Conservation (phyloP, 805 yeast species). For the Zygotorulaspora danielsina region DNA sequence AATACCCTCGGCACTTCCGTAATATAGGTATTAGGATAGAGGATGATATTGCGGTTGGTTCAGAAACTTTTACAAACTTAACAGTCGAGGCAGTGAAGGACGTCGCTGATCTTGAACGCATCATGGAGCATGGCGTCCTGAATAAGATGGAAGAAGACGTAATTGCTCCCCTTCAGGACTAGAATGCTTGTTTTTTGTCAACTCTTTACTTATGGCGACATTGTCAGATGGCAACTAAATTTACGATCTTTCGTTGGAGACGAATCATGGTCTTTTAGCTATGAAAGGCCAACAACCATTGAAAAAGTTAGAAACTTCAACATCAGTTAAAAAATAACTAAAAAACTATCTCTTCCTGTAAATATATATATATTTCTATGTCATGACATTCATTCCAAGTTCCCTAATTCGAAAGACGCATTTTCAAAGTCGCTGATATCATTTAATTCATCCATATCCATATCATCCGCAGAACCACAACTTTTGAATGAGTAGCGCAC, state of each 20-base stretch:
- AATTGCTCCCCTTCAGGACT: slow-evolving; percentile 27
- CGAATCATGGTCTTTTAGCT: no score
- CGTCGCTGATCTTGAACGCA: slow-evolving; percentile 69
- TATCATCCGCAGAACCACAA: slow-evolving; percentile 7
- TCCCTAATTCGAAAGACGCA: slow-evolving; percentile 10
- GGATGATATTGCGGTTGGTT: slow-evolving; percentile 83
- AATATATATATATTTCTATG: no score
- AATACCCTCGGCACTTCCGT: slow-evolving; percentile 74
- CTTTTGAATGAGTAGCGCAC: background rate
- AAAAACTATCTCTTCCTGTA: no score
- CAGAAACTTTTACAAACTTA: slow-evolving; percentile 51
- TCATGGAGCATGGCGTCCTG: slow-evolving; percentile 58
- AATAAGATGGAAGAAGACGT: slow-evolving; percentile 45
- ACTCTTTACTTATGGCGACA: no score
- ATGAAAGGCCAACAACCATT: no score
- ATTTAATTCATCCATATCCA: slow-evolving; percentile 21
- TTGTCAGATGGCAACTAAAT: no score
- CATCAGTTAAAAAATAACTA: no score
- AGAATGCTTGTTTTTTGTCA: background rate
- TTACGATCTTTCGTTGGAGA: no score
- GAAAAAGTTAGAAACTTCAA: no score
- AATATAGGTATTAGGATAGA: slow-evolving; percentile 93
- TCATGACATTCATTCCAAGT: slow-evolving; percentile 4
- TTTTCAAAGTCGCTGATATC: slow-evolving; percentile 19
- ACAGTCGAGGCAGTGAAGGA: slow-evolving; percentile 87